Base-by-base conservation (phyloP, 1,284 basidiomycete genomes). In the Ustilago loliicola region DNA sequence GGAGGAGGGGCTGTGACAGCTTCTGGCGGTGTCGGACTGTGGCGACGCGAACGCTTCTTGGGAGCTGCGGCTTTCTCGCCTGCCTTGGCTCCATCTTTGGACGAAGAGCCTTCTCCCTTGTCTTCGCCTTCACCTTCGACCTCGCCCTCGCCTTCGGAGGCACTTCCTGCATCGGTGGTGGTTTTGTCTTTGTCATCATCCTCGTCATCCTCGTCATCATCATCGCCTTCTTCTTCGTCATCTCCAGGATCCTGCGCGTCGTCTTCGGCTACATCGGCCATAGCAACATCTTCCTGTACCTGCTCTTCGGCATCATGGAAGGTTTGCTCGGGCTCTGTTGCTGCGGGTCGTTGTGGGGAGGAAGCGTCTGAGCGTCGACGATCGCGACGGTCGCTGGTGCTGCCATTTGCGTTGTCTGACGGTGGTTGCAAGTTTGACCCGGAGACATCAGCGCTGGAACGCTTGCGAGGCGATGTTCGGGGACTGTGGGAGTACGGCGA, bases 151-250 rank as follows among this genome's bases (percentile, higher is more conserved):
- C 67, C 77, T 42, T 77, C 79, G 1, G 75, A 71, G 10, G 72
- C 79, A 23, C 75, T 80, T 13, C 72, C 80, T 15, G 66, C 71
- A 25, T 81, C 80, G 4, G 68, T 73, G 32, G 71, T 71, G 0
- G 60, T 66, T 21, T 74, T 74, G 42, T 71, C 79, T 15, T 72
- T 78, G 27, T 82, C 77, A 13, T 80, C 81, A 25, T 81, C 80
- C 7, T 76, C 80, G 6, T 66, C 74, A 27, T 71, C 77, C 0
- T 72, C 76, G 6, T 78, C 75, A 17, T 75, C 67, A 10, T 72
- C 80, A 3, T 69, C 62, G 19, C 51, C 75, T 23, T 62, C 56
- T 25, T 56, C 55, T 11, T 59, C 66, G 25, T 23, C 59, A 17
- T 58, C 59, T n/a, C 51, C 45, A 0, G 21, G 36, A 1, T 52